Evolutionary conservation across 2,329 filamentous ascomycete genomes (phyloP).

Genomic region (Fusarium sp.): DNA sequence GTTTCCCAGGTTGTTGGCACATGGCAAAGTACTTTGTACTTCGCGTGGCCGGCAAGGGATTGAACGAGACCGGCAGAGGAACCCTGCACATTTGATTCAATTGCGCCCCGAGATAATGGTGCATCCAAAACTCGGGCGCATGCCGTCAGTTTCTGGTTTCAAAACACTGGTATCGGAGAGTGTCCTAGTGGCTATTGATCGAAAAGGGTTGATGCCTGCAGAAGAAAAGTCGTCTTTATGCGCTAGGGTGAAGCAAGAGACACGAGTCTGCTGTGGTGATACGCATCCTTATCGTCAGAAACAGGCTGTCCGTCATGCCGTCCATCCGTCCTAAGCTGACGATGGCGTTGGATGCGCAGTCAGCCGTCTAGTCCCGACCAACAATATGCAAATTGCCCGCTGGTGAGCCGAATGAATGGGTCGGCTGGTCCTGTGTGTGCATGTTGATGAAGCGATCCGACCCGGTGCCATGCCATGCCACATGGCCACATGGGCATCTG

Average conservation of each 20-base stretch:
- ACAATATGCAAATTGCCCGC: neutral
- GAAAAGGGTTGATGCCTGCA: neutral
- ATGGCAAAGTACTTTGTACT: constrained; percentile 44
- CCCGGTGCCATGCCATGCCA: constrained; percentile 35
- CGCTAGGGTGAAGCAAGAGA: neutral
- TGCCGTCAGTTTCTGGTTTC: neutral
- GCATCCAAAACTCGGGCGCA: neutral
- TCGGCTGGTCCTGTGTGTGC: constrained; percentile 9
- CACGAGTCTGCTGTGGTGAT: neutral
- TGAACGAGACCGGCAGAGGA: constrained; percentile 18
- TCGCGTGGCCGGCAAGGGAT: constrained; percentile 26
- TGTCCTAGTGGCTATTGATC: neutral
- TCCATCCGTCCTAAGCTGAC: constrained; percentile 9
- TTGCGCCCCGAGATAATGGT: neutral
- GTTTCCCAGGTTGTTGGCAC: constrained; percentile 31
- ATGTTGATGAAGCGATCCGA: constrained; percentile 25
- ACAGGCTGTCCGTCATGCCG: neutral
- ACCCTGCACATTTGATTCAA: constrained; percentile 26
- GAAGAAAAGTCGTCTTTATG: neutral
- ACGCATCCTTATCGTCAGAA: neutral
- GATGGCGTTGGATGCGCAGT: constrained; percentile 7
- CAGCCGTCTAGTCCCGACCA: neutral
- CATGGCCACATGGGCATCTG: constrained; percentile 30
- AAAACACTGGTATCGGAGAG: neutral
- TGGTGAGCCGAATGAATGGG: constrained; percentile 14